phyloP scores from a whole-genome alignment of 768 basidiomycete species.

The Suillus subalutaceus region DNA sequence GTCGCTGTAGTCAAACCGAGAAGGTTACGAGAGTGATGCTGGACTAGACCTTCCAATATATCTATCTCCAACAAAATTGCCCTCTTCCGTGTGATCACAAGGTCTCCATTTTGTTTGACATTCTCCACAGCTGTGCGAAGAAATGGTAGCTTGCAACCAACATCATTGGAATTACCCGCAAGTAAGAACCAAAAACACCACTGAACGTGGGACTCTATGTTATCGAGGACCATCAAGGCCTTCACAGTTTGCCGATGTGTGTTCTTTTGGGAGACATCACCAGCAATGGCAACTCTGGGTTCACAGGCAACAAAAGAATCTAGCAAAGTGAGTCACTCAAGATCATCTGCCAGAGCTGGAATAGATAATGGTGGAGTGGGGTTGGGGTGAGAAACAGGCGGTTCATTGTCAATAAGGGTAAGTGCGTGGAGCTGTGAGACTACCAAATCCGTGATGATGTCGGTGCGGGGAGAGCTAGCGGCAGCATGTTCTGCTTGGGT shows the following conservation, averaged over 20 bases:
- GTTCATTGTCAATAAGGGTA: too few species aligned
- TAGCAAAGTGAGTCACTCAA: too few species aligned
- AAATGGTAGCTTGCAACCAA: background rate
- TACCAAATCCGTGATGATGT: too few species aligned
- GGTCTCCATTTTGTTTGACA: background rate
- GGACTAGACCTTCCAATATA: background rate
- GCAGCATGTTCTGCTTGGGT: too few species aligned
- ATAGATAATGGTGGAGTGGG: too few species aligned
- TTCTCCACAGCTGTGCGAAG: background rate
- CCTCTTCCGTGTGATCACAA: background rate
- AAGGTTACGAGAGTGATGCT: background rate
- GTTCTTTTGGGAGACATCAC: background rate
- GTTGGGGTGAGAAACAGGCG: too few species aligned
- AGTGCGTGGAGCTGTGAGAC: too few species aligned
- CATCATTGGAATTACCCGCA: background rate
- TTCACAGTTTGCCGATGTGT: background rate
- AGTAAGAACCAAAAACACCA: background rate
- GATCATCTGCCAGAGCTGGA: too few species aligned
- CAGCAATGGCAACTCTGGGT: too few species aligned
- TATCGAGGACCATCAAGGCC: slow-evolving; percentile 2
- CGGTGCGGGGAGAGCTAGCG: too few species aligned
- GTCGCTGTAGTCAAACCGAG: background rate
- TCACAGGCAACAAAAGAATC: too few species aligned
- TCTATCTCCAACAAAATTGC: background rate
- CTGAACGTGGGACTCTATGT: background rate